phyloP scores from a whole-genome alignment of 2,329 filamentous ascomycete species.

The Trichoderma atrobrunneum region DNA sequence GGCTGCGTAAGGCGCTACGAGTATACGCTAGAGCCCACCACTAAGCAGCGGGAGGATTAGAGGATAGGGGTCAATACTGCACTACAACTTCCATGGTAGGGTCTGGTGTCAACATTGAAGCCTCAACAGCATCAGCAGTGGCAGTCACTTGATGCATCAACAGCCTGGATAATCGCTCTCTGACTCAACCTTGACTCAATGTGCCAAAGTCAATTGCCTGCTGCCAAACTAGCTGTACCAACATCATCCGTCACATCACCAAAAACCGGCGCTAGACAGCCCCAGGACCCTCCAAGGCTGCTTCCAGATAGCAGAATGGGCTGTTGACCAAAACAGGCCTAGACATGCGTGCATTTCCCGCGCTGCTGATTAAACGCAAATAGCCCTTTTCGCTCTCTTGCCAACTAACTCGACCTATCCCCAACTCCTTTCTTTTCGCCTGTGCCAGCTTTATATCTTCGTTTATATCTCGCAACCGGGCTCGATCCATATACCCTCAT shows the following conservation, averaged over 20 bases:
- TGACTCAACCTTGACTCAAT: neutral
- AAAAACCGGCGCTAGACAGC: neutral
- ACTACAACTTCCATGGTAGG: neutral
- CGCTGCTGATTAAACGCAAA: neutral
- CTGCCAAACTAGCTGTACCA: neutral
- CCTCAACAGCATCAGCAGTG: neutral
- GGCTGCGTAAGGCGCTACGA: neutral
- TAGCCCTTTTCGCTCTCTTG: neutral
- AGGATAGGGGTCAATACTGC: neutral
- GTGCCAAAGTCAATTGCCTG: neutral
- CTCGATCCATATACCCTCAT: constrained; percentile 10
- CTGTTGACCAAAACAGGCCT: neutral
- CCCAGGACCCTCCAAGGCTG: neutral
- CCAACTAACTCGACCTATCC: constrained; percentile 13
- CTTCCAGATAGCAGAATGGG: neutral
- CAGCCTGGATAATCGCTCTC: neutral
- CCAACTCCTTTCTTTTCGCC: constrained; percentile 10
- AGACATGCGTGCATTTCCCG: constrained; percentile 2
- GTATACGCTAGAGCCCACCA: neutral
- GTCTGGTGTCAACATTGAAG: neutral
- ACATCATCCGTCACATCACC: neutral
- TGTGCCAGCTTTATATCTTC: constrained; percentile 5
- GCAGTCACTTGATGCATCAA: neutral
- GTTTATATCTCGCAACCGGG: constrained; percentile 1
- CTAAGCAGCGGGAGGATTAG: neutral